These are phyloP conservation scores for Clarireedia monteithiana DNA, from an alignment of 2,329 filamentous ascomycete genomes.

Conservation along the genomic window DNA sequence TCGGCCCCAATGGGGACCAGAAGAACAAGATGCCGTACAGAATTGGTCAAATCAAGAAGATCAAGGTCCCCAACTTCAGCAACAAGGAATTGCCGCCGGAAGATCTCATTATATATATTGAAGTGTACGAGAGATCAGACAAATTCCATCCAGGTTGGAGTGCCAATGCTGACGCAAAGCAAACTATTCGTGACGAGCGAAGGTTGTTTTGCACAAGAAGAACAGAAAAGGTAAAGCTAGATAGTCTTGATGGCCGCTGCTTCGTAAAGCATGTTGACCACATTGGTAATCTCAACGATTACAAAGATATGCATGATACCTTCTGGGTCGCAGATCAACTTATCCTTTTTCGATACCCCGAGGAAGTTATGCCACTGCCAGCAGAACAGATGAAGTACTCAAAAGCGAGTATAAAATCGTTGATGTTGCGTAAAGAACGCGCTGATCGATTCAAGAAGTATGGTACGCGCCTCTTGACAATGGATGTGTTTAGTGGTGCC, in stretches of 20 bases:
- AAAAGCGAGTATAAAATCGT: not conserved
- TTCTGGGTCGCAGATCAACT: conserved; percentile 16
- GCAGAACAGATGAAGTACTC: not conserved
- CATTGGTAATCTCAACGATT: conserved; percentile 13
- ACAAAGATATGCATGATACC: conserved; percentile 14
- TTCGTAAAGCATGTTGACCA: conserved; percentile 10
- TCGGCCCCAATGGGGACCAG: no score
- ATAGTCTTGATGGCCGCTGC: conserved; percentile 15
- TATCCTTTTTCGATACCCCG: not conserved
- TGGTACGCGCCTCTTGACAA: not conserved
- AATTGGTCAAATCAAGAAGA: conserved; percentile 12
- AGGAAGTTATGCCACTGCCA: not conserved
- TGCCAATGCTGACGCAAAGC: not conserved
- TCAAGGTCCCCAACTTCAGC: not conserved
- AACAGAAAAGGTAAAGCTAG: not conserved
- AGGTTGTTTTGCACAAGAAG: conserved; percentile 7
- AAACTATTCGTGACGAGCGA: conserved; percentile 10
- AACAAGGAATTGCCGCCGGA: not conserved
- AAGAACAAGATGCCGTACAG: not conserved
- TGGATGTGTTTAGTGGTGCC: conserved; percentile 10
- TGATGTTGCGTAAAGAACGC: not conserved
- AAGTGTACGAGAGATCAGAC: conserved; percentile 10
- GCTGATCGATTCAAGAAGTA: conserved; percentile 3
- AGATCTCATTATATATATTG: not conserved
- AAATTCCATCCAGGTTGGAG: not conserved